Base-by-base conservation (phyloP, 2,329 filamentous ascomycete species). In the Cytospora leucostoma region DNA sequence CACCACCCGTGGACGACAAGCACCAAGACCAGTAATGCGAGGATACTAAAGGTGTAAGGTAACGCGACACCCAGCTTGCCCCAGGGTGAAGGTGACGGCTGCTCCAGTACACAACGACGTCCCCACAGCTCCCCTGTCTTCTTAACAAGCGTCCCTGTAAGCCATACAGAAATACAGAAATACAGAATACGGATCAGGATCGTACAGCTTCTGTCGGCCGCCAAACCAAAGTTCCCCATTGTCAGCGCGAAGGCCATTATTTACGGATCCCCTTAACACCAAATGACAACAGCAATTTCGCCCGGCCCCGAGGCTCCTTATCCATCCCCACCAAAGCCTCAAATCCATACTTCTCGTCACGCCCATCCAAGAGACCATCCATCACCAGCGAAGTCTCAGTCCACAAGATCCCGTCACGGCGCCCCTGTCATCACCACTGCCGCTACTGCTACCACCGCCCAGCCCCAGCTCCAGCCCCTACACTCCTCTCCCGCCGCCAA, bases 221-320 rank as follows among this genome's bases (percentile, higher is more conserved):
- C 51, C 58, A 19, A 47, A 61, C 27, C 27, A 27, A 54, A 37
- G 34, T 55, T 55, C 51, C 51, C 59, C 59, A 49, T 55, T 21
- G 51, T 35, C 50, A 40, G 32, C 56, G 44, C 38, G 38, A 52
- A 61, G 59, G 37, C 59, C 51, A 34, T 49, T 47, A 38, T n/a
- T 61, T 61, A 50, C 51, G 59, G 32, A 37, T 40, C 58, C 52
- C 21, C 53, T 49, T 52, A 57, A 62, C 63, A 58, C 69, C 70
- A 71, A 68, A 76, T 76, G 74, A 72, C 74, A 66, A 72, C 71
- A 67, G 68, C 73, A 67, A 69, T 74, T 63, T 70, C 73, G 56
- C 67, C 71, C 61, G 70, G 69, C 69, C 67, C 72, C 70, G 72
- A 72, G 69, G 60, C 72, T 67, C 61, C 71, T 66, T 68, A 73